Percentiles rank a stretch among this genome's conserved stretches.
Evolutionary conservation across 2,329 filamentous ascomycete genomes (phyloP).

Genomic region (Nannizzia gypsea): DNA sequence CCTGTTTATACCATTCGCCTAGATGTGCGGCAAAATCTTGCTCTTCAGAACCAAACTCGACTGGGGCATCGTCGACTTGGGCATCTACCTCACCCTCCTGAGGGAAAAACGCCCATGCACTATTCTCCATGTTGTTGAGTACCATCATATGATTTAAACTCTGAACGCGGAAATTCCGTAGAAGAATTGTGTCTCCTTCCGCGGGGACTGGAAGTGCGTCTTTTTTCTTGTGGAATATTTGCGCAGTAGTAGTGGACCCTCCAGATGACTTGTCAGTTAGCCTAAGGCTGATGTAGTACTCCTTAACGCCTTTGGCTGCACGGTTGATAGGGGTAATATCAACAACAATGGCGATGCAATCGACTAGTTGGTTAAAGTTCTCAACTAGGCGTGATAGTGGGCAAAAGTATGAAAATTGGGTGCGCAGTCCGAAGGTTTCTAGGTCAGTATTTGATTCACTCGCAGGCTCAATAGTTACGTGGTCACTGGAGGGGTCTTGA

Average conservation of each 20-base stretch:
- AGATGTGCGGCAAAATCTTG: slow-evolving; percentile 24
- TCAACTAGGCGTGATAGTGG: slow-evolving; percentile 33
- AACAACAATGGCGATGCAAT: slow-evolving; percentile 33
- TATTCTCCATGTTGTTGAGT: slow-evolving; percentile 32
- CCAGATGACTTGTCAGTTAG: slow-evolving; percentile 36
- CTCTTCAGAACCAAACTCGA: slow-evolving; percentile 32
- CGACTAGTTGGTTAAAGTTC: slow-evolving; percentile 30
- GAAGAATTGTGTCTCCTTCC: slow-evolving; percentile 33
- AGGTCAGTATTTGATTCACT: slow-evolving; percentile 9
- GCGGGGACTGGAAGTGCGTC: slow-evolving; percentile 27
- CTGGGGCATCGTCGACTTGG: slow-evolving; percentile 27
- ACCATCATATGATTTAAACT: slow-evolving; percentile 30
- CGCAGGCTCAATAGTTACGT: background rate
- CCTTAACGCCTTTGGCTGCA: slow-evolving; percentile 28
- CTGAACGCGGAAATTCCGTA: slow-evolving; percentile 37
- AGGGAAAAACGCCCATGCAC: slow-evolving; percentile 38
- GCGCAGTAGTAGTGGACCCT: slow-evolving; percentile 28
- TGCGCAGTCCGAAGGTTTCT: slow-evolving; percentile 28
- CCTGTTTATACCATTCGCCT: slow-evolving; percentile 32
- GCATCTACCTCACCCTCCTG: slow-evolving; percentile 18
- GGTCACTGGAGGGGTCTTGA: background rate
- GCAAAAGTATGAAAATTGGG: slow-evolving; percentile 33
- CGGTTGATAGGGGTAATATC: slow-evolving; percentile 23
- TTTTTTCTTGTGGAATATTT: slow-evolving; percentile 33
- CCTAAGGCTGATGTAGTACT: slow-evolving; percentile 31